Conservation (phyloP, 768 basidiomycete species). For the Mycena latifolia region DNA sequence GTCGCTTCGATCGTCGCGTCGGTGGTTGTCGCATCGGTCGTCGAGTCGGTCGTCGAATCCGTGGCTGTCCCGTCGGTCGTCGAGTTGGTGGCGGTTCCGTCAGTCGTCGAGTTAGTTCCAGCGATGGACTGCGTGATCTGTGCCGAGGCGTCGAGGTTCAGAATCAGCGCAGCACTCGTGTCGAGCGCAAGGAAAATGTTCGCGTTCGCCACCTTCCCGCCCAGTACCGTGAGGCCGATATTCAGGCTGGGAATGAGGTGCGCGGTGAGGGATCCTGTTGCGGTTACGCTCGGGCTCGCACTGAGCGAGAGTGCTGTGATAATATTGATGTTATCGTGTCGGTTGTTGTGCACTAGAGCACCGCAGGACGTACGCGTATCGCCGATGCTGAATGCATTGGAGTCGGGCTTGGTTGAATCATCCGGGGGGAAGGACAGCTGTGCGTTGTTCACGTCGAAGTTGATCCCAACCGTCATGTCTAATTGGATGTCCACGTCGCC, state of each 20-base stretch:
- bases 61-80: neutral
- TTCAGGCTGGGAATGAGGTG: slow-evolving; percentile 45
- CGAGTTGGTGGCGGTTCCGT: neutral
- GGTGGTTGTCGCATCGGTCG: too few species aligned
- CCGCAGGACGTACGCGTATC: slow-evolving; percentile 20
- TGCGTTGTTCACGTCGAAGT: slow-evolving; percentile 23
- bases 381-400: slow-evolving; percentile 21
- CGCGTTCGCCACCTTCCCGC: slow-evolving; percentile 26
- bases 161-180: neutral
- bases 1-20: too few species aligned
- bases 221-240: slow-evolving; percentile 41
- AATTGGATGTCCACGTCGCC: slow-evolving; percentile 21
- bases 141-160: slow-evolving; percentile 28
- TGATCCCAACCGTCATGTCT: slow-evolving; percentile 18
- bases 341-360: too few species aligned
- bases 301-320: slow-evolving; percentile 35
- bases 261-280: slow-evolving; percentile 40
- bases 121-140: slow-evolving; percentile 55
- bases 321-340: too few species aligned
- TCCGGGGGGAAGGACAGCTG: slow-evolving; percentile 26
- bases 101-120: slow-evolving; percentile 21
- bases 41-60: too few species aligned
- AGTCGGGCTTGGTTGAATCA: neutral
- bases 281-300: slow-evolving; percentile 41
- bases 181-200: slow-evolving; percentile 31